Conservation (phyloP, 495 filamentous ascomycete species). For the Penicilliopsis zonata region DNA sequence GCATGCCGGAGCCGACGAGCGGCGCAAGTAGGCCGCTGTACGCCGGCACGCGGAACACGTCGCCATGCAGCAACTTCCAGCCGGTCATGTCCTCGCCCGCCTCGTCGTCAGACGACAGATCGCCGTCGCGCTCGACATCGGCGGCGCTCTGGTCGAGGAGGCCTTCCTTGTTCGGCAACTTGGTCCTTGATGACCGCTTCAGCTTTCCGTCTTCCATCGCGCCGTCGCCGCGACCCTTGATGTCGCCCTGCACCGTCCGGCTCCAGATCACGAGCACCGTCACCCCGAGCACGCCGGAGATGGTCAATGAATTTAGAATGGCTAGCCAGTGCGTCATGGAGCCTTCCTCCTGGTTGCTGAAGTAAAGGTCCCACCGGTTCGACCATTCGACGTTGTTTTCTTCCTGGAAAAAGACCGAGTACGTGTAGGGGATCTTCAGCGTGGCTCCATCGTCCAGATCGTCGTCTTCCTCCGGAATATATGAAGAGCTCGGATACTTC, state of each 20-base stretch:
- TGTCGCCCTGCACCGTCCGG: slow-evolving; percentile 70
- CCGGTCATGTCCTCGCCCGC: slow-evolving; percentile 73
- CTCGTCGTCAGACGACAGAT: slow-evolving; percentile 64
- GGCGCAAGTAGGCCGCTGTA: slow-evolving; percentile 73
- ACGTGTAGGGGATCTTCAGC: slow-evolving; percentile 76
- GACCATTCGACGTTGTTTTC: slow-evolving; percentile 75
- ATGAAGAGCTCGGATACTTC: slow-evolving; percentile 49
- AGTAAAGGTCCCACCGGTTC: slow-evolving; percentile 86
- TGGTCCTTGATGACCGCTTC: slow-evolving; percentile 35
- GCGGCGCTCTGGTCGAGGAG: slow-evolving; percentile 49
- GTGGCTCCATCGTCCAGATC: slow-evolving; percentile 54
- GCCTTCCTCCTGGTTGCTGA: slow-evolving; percentile 81
- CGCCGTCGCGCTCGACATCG: slow-evolving; percentile 48
- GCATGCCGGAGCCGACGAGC: slow-evolving; percentile 78
- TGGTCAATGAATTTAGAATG: slow-evolving; percentile 83
- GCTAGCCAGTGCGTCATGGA: slow-evolving; percentile 85
- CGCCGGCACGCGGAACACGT: slow-evolving; percentile 76
- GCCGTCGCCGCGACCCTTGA: slow-evolving; percentile 57
- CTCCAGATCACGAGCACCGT: slow-evolving; percentile 80
- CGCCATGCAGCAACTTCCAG: slow-evolving; percentile 90
- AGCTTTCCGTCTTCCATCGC: slow-evolving; percentile 57
- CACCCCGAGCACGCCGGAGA: slow-evolving; percentile 68
- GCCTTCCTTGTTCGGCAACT: slow-evolving; percentile 37
- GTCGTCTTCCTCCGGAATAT: slow-evolving; percentile 41
- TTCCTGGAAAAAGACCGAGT: slow-evolving; percentile 87